Evolutionary conservation across 768 basidiomycete genomes (phyloP).

Genomic region (Tulasnella sp.): DNA sequence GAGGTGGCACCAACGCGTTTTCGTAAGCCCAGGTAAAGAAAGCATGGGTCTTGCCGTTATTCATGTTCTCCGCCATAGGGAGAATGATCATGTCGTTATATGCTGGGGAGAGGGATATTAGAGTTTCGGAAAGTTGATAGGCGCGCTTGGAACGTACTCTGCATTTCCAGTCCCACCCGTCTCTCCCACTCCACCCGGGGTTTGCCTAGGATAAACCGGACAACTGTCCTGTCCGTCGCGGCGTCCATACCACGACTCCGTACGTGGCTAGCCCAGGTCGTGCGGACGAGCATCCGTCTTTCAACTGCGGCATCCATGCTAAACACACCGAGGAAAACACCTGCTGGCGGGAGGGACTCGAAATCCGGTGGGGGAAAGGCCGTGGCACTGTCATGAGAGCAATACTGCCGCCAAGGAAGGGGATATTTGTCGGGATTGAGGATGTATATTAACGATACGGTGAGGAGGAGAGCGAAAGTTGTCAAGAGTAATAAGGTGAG

Average conservation of each 20-base stretch:
- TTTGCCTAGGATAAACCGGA: conserved; percentile 32
- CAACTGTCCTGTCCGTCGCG: conserved; percentile 25
- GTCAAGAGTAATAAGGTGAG: conserved; percentile 64
- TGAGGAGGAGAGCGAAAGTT: conserved; percentile 62
- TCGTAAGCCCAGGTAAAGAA: conserved; percentile 33
- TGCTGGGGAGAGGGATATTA: conserved; percentile 14
- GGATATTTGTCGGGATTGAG: conserved; percentile 94
- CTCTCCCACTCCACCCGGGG: conserved; percentile 26
- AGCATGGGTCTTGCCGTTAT: conserved; percentile 35
- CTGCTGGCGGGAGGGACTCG: conserved; percentile 36
- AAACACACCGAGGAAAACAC: conserved; percentile 34
- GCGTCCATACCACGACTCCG: conserved; percentile 24
- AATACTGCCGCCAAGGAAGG: conserved; percentile 89
- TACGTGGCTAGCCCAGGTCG: conserved; percentile 29
- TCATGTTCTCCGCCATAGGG: conserved; percentile 35
- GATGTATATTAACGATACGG: conserved; percentile 78
- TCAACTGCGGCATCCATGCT: conserved; percentile 30
- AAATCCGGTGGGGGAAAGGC: conserved; percentile 64
- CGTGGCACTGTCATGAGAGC: conserved; percentile 47
- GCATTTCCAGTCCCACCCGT: conserved; percentile 32
- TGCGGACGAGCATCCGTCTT: conserved; percentile 31
- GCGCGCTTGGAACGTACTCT: conserved; percentile 21
- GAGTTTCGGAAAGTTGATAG: no score
- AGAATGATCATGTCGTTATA: conserved; percentile 27
- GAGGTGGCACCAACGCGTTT: conserved; percentile 18